Evolutionary conservation across 164 flowering plant genomes (phyloP).

Genomic region (Vitis rupestris): DNA sequence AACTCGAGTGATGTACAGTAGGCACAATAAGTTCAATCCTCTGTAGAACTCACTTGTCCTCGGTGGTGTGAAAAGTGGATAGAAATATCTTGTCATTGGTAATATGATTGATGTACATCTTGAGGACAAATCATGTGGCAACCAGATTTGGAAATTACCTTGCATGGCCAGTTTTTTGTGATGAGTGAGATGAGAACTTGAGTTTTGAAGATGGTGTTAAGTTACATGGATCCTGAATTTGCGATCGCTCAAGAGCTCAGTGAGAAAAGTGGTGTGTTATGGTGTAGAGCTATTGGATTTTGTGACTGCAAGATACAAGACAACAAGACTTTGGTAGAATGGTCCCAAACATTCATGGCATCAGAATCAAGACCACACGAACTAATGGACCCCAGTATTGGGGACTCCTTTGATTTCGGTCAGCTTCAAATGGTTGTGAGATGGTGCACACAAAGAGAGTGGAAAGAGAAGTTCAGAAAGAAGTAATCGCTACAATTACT

Average conservation of each 20-base stretch:
- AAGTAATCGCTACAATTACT: no score
- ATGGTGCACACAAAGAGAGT: slow-evolving; percentile 90
- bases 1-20: no score
- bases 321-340: slow-evolving; percentile 77
- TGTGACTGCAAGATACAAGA: slow-evolving; percentile 77
- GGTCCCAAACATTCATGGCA: slow-evolving; percentile 55
- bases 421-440: slow-evolving; percentile 74
- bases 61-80: slow-evolving; percentile 92
- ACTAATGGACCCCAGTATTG: slow-evolving; percentile 65
- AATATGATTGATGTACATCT: no score
- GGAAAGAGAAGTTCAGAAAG: no score
- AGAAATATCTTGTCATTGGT: no score
- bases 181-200: slow-evolving; percentile 85
- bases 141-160: slow-evolving; percentile 97
- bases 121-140: no score
- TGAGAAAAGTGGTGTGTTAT: slow-evolving; percentile 95
- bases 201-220: slow-evolving; percentile 91
- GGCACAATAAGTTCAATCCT: no score
- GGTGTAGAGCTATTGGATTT: slow-evolving; percentile 87
- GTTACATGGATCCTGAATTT: slow-evolving; percentile 92
- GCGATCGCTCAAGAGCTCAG: slow-evolving; percentile 83
- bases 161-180: slow-evolving; percentile 87
- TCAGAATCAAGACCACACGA: slow-evolving; percentile 62
- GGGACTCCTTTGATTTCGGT: slow-evolving; percentile 60
- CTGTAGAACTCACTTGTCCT: no score